Percentiles rank a stretch among this genome's conserved stretches.
Evolutionary conservation across 495 filamentous ascomycete species (phyloP).

Genomic region (Hyphodiscus hymeniophilus): DNA sequence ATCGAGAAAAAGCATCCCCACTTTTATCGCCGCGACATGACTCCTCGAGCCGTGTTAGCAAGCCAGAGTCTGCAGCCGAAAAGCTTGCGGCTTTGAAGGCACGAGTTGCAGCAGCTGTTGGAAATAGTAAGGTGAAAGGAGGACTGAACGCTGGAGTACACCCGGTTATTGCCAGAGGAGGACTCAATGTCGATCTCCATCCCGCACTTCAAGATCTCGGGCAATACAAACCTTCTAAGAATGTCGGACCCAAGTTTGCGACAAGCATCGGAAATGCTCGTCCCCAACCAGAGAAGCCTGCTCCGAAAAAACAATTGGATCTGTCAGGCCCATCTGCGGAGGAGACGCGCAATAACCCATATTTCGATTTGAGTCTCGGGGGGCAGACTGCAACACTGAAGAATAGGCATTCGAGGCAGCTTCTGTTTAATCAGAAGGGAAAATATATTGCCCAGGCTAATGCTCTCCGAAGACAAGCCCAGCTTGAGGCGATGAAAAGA

Average conservation of each 20-base stretch:
- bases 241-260: slow-evolving; percentile 46
- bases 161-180: slow-evolving; percentile 40
- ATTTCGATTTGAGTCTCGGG: slow-evolving; percentile 69
- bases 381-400: slow-evolving; percentile 54
- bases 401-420: slow-evolving; percentile 58
- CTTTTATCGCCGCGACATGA: slow-evolving; percentile 47
- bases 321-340: slow-evolving; percentile 61
- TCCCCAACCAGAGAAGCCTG: slow-evolving; percentile 36
- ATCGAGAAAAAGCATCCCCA: slow-evolving; percentile 26
- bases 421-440: slow-evolving; percentile 91
- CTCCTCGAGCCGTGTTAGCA: slow-evolving; percentile 38
- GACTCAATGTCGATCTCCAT: slow-evolving; percentile 83
- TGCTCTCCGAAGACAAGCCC: slow-evolving; percentile 75
- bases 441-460: slow-evolving; percentile 94
- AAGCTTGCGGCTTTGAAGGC: slow-evolving; percentile 69
- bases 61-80: slow-evolving; percentile 47
- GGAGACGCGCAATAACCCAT: slow-evolving; percentile 68
- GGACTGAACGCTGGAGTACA: slow-evolving; percentile 25
- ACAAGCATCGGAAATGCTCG: slow-evolving; percentile 53
- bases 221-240: slow-evolving; percentile 52
- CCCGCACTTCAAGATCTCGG: slow-evolving; percentile 74
- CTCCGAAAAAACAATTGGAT: slow-evolving; percentile 54
- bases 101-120: slow-evolving; percentile 60
- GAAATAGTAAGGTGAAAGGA: slow-evolving; percentile 20
- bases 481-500: slow-evolving; percentile 89